Percentiles rank a stretch among this genome's conserved stretches.
These are phyloP conservation scores for Cyclostephanos invisitatus DNA, from an alignment of 108 stramenopile genomes.

Conservation along the genomic window DNA sequence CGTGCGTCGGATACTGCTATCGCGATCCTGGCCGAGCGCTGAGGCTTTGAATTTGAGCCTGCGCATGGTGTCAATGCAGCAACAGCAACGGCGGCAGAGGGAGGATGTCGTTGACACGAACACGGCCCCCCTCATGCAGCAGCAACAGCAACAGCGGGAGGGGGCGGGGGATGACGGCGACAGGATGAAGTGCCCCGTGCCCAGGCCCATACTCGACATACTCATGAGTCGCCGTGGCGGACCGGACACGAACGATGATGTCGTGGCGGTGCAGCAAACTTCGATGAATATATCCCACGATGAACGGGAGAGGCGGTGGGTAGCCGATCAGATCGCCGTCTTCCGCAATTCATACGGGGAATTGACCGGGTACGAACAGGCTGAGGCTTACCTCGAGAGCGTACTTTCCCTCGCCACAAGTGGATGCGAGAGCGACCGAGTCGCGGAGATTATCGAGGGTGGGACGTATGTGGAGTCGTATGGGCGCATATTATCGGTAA, in stretches of 20 bases:
- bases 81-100: slow-evolving; percentile 37
- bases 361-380: slow-evolving; percentile 63
- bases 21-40: slow-evolving; percentile 82
- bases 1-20: slow-evolving; percentile 74
- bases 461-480: slow-evolving; percentile 74
- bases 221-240: slow-evolving; percentile 56
- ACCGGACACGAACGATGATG: not conserved
- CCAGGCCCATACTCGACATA: slow-evolving; percentile 82
- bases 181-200: slow-evolving; percentile 83
- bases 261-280: slow-evolving; percentile 4
- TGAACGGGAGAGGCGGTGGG: slow-evolving; percentile 69
- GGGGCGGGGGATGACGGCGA: slow-evolving; percentile 23
- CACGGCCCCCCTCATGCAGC: not conserved
- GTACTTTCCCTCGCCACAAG: slow-evolving; percentile 77
- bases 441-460: slow-evolving; percentile 62
- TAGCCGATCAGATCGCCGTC: slow-evolving; percentile 62
- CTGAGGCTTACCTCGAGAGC: slow-evolving; percentile 82
- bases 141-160: not conserved
- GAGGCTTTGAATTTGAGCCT: slow-evolving; percentile 82
- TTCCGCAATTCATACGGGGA: slow-evolving; percentile 68
- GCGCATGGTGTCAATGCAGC: slow-evolving; percentile 56
- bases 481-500: slow-evolving; percentile 64
- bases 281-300: slow-evolving; percentile 35
- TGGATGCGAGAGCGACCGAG: slow-evolving; percentile 75
- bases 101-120: slow-evolving; percentile 17